Base-by-base conservation (phyloP, 768 basidiomycete species). In the Lactarius quietus region DNA sequence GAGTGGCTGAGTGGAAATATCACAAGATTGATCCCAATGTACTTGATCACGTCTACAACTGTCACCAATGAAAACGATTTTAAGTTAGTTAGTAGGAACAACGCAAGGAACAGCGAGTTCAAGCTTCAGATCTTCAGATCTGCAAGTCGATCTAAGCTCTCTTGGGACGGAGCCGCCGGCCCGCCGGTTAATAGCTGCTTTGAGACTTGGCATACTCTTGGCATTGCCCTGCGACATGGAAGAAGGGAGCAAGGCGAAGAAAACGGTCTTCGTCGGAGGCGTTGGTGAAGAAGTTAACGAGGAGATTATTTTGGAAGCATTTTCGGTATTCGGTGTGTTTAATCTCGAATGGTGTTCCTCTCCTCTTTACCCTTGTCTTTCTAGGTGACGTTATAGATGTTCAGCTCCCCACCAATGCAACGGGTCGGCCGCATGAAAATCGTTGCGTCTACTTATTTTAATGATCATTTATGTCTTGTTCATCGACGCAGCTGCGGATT, bases 371-470 rank as follows among this genome's bases (percentile, higher is more conserved):
- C 28, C 31, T 54, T 64, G 33, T 62, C 51, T 18, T 28, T 76
- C 61, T 18, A 96, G 94, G 94, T 51, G 95, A 97, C 74, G 86
- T 98, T 63, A 85, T 97, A 63, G 94, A 97, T 73, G 88, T 98
- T 26, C 91, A 93, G 71, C 78, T 98, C 51, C 95, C 95, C 36
- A 80, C 86, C 18, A 90, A 93, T 17, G 81, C 85, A 6, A 83
- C 85, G n/a, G 88, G 90, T 72, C 84, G 86, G 62, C 80, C 82
- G 68, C 78, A 84, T 63, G 86, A 86, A 61, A 78, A 82, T 64
- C 87, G 89, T 86, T 33, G 68, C 52, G 76, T 75, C 5, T 66
- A 31, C 14, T 53, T 66, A 2, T 48, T 35, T 28, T 62, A n/a
- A 33, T 57, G 38, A 15, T 55, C 35, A 8, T 18, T 14, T 8